These are phyloP conservation scores for Marasmius sp. DNA, from an alignment of 1,284 basidiomycete species.

Conservation along the genomic window DNA sequence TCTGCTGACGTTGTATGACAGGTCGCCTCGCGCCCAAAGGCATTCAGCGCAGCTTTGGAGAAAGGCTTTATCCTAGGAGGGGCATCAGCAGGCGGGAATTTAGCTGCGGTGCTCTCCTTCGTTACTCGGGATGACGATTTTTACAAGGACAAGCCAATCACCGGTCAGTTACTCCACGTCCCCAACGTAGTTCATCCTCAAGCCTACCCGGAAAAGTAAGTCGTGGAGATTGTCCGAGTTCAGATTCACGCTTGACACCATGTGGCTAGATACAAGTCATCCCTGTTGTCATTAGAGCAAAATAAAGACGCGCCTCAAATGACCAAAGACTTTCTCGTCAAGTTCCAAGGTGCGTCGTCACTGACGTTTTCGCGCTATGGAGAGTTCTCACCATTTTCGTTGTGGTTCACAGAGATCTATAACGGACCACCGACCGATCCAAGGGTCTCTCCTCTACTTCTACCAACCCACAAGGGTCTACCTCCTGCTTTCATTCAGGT, in stretches of 20 bases:
- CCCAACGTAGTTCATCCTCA: constrained; percentile 6
- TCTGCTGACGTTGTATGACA: neutral
- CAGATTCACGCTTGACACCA: neutral
- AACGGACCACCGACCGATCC: constrained; percentile 5
- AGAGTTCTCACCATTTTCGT: neutral
- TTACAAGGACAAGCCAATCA: constrained; percentile 8
- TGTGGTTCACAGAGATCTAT: neutral
- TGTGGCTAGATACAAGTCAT: constrained; percentile 9
- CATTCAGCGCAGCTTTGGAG: constrained; percentile 1
- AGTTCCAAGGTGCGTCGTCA: neutral
- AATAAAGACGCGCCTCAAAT: constrained; percentile 11
- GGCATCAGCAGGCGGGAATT: constrained; percentile 10
- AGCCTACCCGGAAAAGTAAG: constrained; percentile 11
- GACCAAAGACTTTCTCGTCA: neutral
- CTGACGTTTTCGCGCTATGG: neutral
- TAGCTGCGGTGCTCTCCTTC: constrained; percentile 5
- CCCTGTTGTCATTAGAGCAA: constrained; percentile 11
- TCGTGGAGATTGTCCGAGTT: neutral
- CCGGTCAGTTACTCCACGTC: constrained; percentile 12
- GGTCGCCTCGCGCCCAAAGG: neutral
- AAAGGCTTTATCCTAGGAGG: constrained; percentile 16
- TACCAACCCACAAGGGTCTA: constrained; percentile 3
- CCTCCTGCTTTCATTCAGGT: constrained; percentile 14
- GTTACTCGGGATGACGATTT: constrained; percentile 13
- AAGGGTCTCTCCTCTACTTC: constrained; percentile 10